These are phyloP conservation scores for Pythium monospermum DNA, from an alignment of 352 stramenopile species.

Conservation along the genomic window DNA sequence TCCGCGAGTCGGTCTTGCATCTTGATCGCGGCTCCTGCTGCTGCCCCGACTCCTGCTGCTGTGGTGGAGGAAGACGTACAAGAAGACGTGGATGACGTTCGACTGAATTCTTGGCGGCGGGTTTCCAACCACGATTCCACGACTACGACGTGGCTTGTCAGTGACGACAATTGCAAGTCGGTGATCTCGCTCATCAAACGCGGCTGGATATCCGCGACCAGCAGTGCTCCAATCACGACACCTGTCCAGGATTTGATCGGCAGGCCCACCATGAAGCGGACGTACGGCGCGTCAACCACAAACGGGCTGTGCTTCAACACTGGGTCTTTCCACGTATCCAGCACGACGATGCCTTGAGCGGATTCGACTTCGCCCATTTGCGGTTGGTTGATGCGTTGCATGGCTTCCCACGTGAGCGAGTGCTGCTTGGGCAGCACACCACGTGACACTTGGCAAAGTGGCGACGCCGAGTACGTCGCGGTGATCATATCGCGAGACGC, in stretches of 20 bases:
- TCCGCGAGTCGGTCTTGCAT: constrained; percentile 18
- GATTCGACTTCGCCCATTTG: constrained; percentile 12
- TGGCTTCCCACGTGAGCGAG: constrained; percentile 50
- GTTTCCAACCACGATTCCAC: constrained; percentile 20
- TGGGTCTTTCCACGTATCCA: constrained; percentile 39
- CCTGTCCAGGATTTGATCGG: constrained; percentile 44
- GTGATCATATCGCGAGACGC: constrained; percentile 53
- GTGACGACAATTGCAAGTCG: background rate
- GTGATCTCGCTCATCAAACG: constrained; percentile 26
- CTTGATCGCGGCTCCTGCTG: background rate
- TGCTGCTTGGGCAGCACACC: constrained; percentile 47
- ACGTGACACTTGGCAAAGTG: constrained; percentile 16
- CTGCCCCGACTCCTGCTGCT: too few relatives aligned
- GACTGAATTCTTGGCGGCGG: constrained; percentile 6
- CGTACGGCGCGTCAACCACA: constrained; percentile 38
- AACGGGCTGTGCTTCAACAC: constrained; percentile 48
- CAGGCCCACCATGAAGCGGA: constrained; percentile 54
- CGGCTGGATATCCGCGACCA: constrained; percentile 45
- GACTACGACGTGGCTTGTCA: constrained; percentile 9
- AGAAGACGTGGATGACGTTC: too few relatives aligned
- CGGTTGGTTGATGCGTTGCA: constrained; percentile 32
- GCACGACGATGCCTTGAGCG: constrained; percentile 26
- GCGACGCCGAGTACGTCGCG: constrained; percentile 30
- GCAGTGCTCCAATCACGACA: constrained; percentile 46
- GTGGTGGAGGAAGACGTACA: too few relatives aligned